Evolutionary conservation across 345 rosid species (phyloP).

Genomic region (Brassica incana): DNA sequence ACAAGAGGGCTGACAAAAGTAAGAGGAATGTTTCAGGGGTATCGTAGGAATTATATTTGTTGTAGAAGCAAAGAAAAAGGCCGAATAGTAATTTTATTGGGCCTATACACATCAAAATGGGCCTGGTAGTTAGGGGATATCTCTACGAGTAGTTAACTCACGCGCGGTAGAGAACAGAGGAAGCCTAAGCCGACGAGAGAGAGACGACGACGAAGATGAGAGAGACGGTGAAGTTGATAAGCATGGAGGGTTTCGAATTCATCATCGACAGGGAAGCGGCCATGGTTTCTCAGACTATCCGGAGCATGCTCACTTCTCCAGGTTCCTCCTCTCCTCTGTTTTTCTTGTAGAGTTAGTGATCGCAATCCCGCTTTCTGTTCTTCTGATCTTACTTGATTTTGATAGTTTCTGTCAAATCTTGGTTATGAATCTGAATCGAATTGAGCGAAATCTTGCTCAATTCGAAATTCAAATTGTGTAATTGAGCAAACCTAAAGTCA

Average conservation of each 20-base stretch:
- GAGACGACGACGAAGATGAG: slow-evolving; percentile 40
- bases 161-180: slow-evolving; percentile 7
- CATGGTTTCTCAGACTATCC: slow-evolving; percentile 87
- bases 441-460: neutral
- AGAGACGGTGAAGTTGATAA: slow-evolving; percentile 74
- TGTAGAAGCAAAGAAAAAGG: neutral
- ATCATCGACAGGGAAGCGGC: slow-evolving; percentile 80
- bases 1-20: neutral
- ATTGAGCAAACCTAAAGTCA: neutral
- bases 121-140: neutral
- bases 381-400: neutral
- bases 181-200: slow-evolving; percentile 6
- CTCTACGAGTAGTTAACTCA: neutral
- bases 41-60: neutral
- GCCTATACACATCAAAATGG: neutral
- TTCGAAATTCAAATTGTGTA: slow-evolving; percentile 9
- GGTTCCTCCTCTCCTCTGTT: slow-evolving; percentile 40
- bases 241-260: slow-evolving; percentile 82
- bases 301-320: slow-evolving; percentile 92
- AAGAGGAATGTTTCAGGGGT: neutral
- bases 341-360: neutral
- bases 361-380: slow-evolving; percentile 5
- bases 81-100: neutral
- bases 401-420: neutral
- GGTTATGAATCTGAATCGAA: neutral